A percentile compares a stretch with the other conserved stretches of the same genome.
phyloP scores from a whole-genome alignment of 2,329 filamentous ascomycete genomes.

The Bipolaris oryzae region DNA sequence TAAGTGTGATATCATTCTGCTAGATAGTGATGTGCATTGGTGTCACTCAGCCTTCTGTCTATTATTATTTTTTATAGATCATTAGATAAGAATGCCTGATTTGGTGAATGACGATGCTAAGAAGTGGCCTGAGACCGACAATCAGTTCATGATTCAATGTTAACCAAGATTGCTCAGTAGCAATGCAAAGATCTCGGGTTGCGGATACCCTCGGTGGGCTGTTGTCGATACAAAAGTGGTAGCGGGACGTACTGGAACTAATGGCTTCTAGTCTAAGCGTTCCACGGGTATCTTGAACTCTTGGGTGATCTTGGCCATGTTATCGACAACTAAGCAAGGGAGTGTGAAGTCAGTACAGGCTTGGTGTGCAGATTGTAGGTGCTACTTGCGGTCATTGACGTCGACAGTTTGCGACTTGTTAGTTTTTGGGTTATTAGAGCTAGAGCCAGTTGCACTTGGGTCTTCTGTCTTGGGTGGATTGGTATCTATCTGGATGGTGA shows the following conservation, averaged over 20 bases:
- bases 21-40: background rate
- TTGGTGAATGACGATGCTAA: background rate
- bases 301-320: conserved; percentile 41
- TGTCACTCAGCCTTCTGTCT: background rate
- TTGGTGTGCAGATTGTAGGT: background rate
- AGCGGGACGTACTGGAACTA: background rate
- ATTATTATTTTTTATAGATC: background rate
- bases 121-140: background rate
- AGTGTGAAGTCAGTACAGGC: background rate
- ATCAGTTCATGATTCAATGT: background rate
- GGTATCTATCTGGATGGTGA: conserved; percentile 57
- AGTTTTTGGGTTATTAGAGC: background rate
- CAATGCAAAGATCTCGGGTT: too few relatives aligned
- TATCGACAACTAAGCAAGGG: conserved; percentile 25
- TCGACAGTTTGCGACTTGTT: conserved; percentile 24
- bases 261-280: conserved; percentile 36
- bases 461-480: conserved; percentile 52
- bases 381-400: conserved; percentile 28
- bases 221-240: background rate
- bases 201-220: background rate
- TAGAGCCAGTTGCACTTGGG: conserved; percentile 23
- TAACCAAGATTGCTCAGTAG: too few relatives aligned
- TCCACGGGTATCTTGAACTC: conserved; percentile 44
- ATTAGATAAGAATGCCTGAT: background rate
- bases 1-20: background rate